Evolutionary conservation across 23 red algal genomes (phyloP), one percentile per base, ranked within the genome.

Genomic region (Gracilaria domingensis): DNA sequence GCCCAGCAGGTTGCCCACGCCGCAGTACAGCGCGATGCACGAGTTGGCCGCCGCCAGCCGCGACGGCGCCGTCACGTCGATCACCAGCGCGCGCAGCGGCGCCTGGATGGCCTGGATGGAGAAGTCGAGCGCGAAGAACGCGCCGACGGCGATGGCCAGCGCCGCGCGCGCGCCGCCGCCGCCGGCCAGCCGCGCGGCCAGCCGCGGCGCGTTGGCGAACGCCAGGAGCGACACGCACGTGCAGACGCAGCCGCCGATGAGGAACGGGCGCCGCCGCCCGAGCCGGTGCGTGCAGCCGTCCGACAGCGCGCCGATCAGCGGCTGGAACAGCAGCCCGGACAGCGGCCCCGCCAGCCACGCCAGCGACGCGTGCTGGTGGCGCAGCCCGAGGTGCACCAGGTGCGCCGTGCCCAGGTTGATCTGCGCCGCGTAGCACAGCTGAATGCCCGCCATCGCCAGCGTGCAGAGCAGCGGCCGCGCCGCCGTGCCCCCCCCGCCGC

Each of bases 311-410:
- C 96, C 96, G 47, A 98, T 84, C 23, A 98, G 50, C 30, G 96
- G 96, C 49, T 98, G 96, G 33, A 98, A 57, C 33, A 98, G 24
- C 32, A 98, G 66, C 21, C 96, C 96, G 29, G 96, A 92, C 24
- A 98, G 74, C 47, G 96, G 96, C 0, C 96, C 96, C 9, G 96
- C 96, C 33, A 98, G 86, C 96, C 96, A 98, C n/a, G 96, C 96
- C 30, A 98, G 82, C 40, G 91, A 92, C 33, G 94, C 96, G 36
- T 78, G 32, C 42, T 59, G 30, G 34, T 56, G 29, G 26, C 48
- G 59, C 28, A 98, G 55, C 1, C 96, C 96, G 48, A 98, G 66
- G 23, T 82, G 70, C 26, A 92, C 71, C 21, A 98, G 84, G 38
- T 88, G 75, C 53, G 91, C 42, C 34, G 86, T 95, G 54, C 91